These are phyloP conservation scores for Vaccinium macrocarpon DNA, from an alignment of 148 eudicot genomes.

Conservation along the genomic window DNA sequence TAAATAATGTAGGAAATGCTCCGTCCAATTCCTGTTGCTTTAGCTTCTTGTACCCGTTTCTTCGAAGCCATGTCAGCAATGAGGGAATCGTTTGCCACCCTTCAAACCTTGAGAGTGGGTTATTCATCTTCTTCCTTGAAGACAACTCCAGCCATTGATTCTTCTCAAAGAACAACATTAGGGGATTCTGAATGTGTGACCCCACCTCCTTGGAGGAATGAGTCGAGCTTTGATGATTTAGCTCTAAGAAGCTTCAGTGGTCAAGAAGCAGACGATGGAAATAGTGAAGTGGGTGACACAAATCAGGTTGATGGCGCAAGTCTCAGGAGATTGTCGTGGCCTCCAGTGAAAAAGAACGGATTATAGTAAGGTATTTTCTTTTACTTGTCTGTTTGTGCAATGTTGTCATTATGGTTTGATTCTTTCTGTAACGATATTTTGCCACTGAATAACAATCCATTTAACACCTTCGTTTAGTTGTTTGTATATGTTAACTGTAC, in stretches of 20 bases:
- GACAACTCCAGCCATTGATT: conserved; percentile 46
- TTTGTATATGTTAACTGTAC: neutral
- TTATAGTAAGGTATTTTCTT: neutral
- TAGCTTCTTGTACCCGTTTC: conserved; percentile 95
- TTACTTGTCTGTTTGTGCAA: neutral
- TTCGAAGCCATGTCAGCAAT: conserved; percentile 99
- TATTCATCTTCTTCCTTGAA: conserved; percentile 42
- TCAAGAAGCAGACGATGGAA: conserved; percentile 32
- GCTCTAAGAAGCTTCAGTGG: conserved; percentile 33
- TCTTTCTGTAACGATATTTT: neutral
- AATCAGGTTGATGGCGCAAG: conserved; percentile 29
- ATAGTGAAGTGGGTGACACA: conserved; percentile 33
- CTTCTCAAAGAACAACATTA: conserved; percentile 28
- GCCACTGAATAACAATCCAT: neutral
- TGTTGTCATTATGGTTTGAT: neutral
- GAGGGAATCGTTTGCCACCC: conserved; percentile 92
- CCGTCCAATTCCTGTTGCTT: conserved; percentile 96
- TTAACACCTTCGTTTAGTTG: neutral
- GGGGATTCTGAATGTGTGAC: conserved; percentile 68
- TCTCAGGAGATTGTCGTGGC: conserved; percentile 65
- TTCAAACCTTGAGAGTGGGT: conserved; percentile 77
- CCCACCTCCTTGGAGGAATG: conserved; percentile 78
- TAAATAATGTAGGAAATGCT: conserved; percentile 69
- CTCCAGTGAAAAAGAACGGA: conserved; percentile 44
- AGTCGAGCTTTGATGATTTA: conserved; percentile 59